Evolutionary conservation across 106 monocot species (phyloP).

Genomic region (Ottelia alismoides): DNA sequence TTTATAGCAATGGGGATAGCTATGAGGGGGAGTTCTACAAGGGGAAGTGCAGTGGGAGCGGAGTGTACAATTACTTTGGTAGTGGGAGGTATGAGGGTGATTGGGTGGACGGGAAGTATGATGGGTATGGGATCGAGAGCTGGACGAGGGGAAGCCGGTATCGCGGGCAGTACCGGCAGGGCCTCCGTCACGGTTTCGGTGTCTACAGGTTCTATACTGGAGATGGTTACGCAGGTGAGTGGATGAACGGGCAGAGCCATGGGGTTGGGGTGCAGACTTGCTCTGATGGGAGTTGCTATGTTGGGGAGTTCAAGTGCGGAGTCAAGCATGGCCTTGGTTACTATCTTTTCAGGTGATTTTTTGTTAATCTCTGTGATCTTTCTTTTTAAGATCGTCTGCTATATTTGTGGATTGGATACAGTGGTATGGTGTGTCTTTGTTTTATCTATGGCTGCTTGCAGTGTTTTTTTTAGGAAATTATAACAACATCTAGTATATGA

Average conservation of each 20-base stretch:
- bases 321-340: constrained; percentile 41
- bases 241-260: constrained; percentile 22
- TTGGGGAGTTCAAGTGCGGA: constrained; percentile 26
- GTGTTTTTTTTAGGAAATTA: too few relatives aligned
- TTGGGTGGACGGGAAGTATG: constrained; percentile 45
- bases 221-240: constrained; percentile 18
- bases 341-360: constrained; percentile 39
- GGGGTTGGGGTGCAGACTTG: constrained; percentile 17
- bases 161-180: constrained; percentile 29
- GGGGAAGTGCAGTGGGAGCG: constrained; percentile 37
- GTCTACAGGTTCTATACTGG: constrained; percentile 43
- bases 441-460: too few relatives aligned
- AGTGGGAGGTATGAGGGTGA: constrained; percentile 50
- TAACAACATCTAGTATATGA: too few relatives aligned
- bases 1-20: constrained; percentile 39
- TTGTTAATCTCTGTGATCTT: background rate
- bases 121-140: constrained; percentile 45
- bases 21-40: constrained; percentile 40
- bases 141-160: constrained; percentile 44
- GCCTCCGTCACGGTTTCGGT: constrained; percentile 38
- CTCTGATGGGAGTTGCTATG: constrained; percentile 20
- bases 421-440: background rate
- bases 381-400: too few relatives aligned
- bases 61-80: constrained; percentile 28
- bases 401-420: too few relatives aligned